A percentile compares a stretch with the other conserved stretches of the same genome.
phyloP scores from a whole-genome alignment of 306 rosid species.

The Cucurbita moschata region DNA sequence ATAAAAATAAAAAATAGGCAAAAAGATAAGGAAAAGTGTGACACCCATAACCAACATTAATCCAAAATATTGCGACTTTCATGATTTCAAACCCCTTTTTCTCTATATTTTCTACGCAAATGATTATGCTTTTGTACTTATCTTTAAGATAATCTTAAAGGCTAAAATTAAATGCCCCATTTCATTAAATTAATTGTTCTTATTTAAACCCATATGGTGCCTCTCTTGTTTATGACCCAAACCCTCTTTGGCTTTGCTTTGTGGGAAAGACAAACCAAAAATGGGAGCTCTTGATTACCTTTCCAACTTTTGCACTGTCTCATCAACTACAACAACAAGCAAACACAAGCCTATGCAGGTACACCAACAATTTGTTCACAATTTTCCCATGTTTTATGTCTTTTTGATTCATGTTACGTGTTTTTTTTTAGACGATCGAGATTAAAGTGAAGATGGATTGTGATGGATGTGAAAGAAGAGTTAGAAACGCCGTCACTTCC shows the following conservation, averaged over 20 bases:
- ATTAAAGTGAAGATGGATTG: constrained; percentile 8
- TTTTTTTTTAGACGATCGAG: constrained; percentile 15
- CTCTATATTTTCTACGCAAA: background rate
- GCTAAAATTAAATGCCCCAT: background rate
- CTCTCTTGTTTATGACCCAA: background rate
- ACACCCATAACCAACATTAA: background rate
- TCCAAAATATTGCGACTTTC: background rate
- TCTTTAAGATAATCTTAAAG: background rate
- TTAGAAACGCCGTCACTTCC: constrained; percentile 47
- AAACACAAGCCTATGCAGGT: constrained; percentile 89
- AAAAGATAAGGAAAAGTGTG: background rate
- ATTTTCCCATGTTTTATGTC: background rate
- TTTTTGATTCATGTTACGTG: background rate
- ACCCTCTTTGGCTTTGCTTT: constrained; percentile 6
- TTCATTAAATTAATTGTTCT: background rate
- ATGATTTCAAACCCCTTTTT: background rate
- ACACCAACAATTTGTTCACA: background rate
- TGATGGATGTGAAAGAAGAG: constrained; percentile 73
- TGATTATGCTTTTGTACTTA: background rate
- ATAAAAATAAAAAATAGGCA: background rate
- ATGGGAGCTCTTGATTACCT: constrained; percentile 87
- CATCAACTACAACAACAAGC: constrained; percentile 31
- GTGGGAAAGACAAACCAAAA: background rate
- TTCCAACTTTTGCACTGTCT: constrained; percentile 47
- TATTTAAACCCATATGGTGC: background rate